Base-by-base conservation (phyloP, 2,329 filamentous ascomycete species). In the Colletotrichum sp. region DNA sequence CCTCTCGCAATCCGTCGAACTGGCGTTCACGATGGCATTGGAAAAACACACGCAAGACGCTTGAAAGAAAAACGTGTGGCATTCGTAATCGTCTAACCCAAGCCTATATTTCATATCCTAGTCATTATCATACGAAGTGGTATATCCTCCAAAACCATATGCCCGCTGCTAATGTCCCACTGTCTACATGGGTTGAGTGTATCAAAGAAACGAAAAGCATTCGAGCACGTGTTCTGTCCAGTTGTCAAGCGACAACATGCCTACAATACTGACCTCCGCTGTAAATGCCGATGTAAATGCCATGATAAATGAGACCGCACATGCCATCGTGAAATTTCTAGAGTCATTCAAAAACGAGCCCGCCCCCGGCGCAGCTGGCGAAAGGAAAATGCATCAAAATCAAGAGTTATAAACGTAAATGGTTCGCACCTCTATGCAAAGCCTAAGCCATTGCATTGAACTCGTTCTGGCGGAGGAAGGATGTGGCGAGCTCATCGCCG, bases 401-500 rank as follows among this genome's bases (percentile, higher is more conserved):
- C 6, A 34, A 57, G 55, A 26, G 32, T 70, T 26, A 63, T 32
- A 63, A 70, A 70, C 26, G 26, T 62, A 34, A 63, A 70, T 34
- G 22, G 10, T 60, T 36, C 55, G 26, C 60, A 52, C 69, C 39
- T 71, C 32, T 15, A 26, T 52, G 32, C 44, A 22, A 16, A 16
- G 18, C 8, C 52, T 75, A 76, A 7, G 64, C 62, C 65, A 76
- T 70, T 55, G 60, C 75, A 13, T 75, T 71, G 57, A 79, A 76
- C 80, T 89, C 88, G 78, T 89, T 88, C 85, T 98, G 95, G 78
- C 93, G 90, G 84, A 98, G 86, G 85, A 96, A 96, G 83, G 93
- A 94, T 82, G 92, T 93, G 24, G 96, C 96, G 79, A 98, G 88
- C 81, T 94, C 91, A 83, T 99, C 96, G 2, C 96, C 96, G n/a